Percentiles rank a stretch among this genome's conserved stretches.
Conservation (phyloP, 805 yeast genomes). For the Spathaspora passalidarum region DNA sequence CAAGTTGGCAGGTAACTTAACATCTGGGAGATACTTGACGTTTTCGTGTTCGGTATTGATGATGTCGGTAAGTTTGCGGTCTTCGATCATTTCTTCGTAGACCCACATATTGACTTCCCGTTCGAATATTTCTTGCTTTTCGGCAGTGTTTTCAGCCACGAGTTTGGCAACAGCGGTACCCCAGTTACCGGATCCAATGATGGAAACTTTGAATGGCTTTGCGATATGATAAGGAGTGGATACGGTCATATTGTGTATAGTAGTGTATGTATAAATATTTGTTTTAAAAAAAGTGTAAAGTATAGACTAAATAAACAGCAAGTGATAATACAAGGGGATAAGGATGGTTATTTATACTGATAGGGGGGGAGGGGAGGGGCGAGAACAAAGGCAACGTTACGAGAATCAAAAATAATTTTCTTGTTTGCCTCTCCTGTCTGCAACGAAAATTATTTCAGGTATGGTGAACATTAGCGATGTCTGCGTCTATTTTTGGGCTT, state of each 20-base stretch:
- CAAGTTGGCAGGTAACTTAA: constrained; percentile 81
- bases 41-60: constrained; percentile 90
- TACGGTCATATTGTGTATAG: constrained; percentile 11
- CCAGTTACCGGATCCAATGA: constrained; percentile 97
- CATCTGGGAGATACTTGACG: constrained; percentile 89
- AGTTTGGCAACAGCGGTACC: constrained; percentile 97
- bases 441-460: neutral
- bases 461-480: neutral
- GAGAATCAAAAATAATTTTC: neutral
- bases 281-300: too few relatives aligned
- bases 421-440: neutral
- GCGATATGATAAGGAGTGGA: constrained; percentile 29
- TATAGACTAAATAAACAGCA: too few relatives aligned
- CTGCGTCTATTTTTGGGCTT: neutral
- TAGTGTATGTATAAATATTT: neutral
- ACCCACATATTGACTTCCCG: constrained; percentile 94
- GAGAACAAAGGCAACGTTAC: neutral
- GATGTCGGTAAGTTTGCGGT: constrained; percentile 80
- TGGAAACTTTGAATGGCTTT: constrained; percentile 45
- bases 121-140: constrained; percentile 70
- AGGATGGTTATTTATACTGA: neutral
- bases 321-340: neutral
- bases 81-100: constrained; percentile 77
- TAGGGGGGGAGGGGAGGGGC: neutral
- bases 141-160: constrained; percentile 80